A percentile compares a stretch with the other conserved stretches of the same genome.
These are phyloP conservation scores for Jimgerdemannia lactiflua DNA, from an alignment of 192 early-diverging fungal genomes.

Conservation along the genomic window DNA sequence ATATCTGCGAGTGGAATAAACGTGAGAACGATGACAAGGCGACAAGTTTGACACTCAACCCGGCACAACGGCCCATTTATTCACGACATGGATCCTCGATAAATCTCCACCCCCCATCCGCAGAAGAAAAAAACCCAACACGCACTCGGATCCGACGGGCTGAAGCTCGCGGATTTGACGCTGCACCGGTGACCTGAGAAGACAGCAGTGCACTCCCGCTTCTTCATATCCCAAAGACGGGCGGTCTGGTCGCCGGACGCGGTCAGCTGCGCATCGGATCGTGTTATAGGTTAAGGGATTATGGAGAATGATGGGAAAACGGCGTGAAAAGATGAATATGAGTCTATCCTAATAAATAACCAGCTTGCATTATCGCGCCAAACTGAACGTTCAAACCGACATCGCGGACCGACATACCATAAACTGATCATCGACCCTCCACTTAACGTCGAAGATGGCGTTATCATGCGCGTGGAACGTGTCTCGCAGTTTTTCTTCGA, in stretches of 20 bases:
- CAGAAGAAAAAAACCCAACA: neutral
- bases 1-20: conserved; percentile 34
- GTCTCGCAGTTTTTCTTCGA: conserved; percentile 20
- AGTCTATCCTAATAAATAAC: too few relatives aligned
- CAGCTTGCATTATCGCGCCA: too few relatives aligned
- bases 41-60: too few relatives aligned
- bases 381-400: too few relatives aligned
- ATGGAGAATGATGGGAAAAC: neutral
- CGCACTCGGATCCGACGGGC: conserved; percentile 56
- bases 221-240: conserved; percentile 75
- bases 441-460: conserved; percentile 80
- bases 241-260: conserved; percentile 76
- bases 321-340: too few relatives aligned
- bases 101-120: too few relatives aligned
- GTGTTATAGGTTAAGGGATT: neutral
- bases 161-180: conserved; percentile 68
- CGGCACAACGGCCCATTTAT: too few relatives aligned
- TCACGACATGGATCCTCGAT: too few relatives aligned
- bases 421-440: conserved; percentile 64
- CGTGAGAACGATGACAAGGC: neutral
- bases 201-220: conserved; percentile 39
- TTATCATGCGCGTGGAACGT: conserved; percentile 68
- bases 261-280: conserved; percentile 44
- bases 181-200: conserved; percentile 69
- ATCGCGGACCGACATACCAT: conserved; percentile 37